Conservation (phyloP, 2,329 filamentous ascomycete genomes). For the Paecilomyces formosus region DNA sequence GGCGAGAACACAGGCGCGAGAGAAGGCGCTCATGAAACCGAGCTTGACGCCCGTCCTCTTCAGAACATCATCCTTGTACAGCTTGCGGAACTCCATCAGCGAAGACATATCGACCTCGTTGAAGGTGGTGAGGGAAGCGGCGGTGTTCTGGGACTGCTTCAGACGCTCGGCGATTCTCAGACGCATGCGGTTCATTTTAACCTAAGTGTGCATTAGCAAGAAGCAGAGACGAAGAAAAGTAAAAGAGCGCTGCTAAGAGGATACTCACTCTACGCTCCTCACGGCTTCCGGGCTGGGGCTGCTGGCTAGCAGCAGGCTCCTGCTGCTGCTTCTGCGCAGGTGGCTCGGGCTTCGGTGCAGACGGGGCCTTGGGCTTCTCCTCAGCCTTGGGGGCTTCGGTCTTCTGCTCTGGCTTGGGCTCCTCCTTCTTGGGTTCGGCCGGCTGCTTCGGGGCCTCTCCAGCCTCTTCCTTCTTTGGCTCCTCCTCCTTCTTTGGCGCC, state of each 20-base stretch:
- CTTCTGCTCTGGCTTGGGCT: slow-evolving; percentile 20
- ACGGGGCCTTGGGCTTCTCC: slow-evolving; percentile 28
- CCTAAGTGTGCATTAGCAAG: slow-evolving; percentile 41
- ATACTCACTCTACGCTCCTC: slow-evolving; percentile 76
- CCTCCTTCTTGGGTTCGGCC: slow-evolving; percentile 42
- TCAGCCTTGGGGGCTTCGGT: slow-evolving; percentile 5
- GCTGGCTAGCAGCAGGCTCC: slow-evolving; percentile 12
- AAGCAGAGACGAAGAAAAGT: slow-evolving; percentile 1
- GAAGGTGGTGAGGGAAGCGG: slow-evolving; percentile 94
- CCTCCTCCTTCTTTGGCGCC: slow-evolving; percentile 25
- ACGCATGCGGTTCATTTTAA: slow-evolving; percentile 99
- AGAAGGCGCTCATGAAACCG: slow-evolving; percentile 99
- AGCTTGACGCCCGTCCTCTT: slow-evolving; percentile 97
- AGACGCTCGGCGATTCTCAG: slow-evolving; percentile 93
- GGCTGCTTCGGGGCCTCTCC: slow-evolving; percentile 54
- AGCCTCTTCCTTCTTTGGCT: slow-evolving; percentile 45
- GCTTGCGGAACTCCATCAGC: slow-evolving; percentile 92
- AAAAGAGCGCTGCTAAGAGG: background rate
- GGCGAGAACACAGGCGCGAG: slow-evolving; percentile 78
- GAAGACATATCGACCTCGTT: slow-evolving; percentile 99
- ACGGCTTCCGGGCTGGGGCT: slow-evolving; percentile 56
- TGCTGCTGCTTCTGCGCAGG: slow-evolving; percentile 31
- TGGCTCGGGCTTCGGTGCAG: slow-evolving; percentile 22
- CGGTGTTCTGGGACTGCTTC: slow-evolving; percentile 98
- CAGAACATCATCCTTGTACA: slow-evolving; percentile 92